Conservation (phyloP, 2,329 filamentous ascomycete genomes). For the Emergomyces pasteurianus region DNA sequence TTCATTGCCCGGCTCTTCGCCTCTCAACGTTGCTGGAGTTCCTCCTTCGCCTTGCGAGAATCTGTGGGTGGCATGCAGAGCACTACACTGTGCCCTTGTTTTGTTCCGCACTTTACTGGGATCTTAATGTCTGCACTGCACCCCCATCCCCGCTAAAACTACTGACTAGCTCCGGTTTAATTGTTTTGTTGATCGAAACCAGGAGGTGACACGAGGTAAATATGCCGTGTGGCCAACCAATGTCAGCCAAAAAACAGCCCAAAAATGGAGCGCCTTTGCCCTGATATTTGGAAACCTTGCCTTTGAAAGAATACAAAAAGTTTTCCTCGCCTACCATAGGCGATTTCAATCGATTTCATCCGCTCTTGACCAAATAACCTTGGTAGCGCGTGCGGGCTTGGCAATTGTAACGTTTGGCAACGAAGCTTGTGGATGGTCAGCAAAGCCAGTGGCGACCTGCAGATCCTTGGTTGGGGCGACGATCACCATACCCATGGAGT, state of each 20-base stretch:
- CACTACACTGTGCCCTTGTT: not conserved
- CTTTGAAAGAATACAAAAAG: not conserved
- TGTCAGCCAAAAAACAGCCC: not conserved
- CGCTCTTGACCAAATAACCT: not conserved
- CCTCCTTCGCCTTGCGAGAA: not conserved
- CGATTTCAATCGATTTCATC: not conserved
- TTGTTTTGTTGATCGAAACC: not conserved
- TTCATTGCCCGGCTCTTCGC: not conserved
- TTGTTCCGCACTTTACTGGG: too few relatives aligned
- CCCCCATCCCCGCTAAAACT: not conserved
- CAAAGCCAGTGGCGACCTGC: not conserved
- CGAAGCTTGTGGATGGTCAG: not conserved
- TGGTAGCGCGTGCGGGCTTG: not conserved
- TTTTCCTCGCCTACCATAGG: not conserved
- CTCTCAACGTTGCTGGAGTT: not conserved
- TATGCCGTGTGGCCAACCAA: not conserved
- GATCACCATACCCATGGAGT: not conserved
- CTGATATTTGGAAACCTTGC: not conserved
- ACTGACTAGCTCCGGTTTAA: not conserved
- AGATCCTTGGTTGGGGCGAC: not conserved
- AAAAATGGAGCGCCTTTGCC: not conserved
- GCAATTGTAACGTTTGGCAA: constrained; percentile 2
- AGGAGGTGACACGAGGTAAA: not conserved
- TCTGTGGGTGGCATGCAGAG: not conserved
- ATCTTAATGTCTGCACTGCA: too few relatives aligned